Evolutionary conservation across 1,284 basidiomycete species (phyloP).

Genomic region (Exobasidium rhododendri): DNA sequence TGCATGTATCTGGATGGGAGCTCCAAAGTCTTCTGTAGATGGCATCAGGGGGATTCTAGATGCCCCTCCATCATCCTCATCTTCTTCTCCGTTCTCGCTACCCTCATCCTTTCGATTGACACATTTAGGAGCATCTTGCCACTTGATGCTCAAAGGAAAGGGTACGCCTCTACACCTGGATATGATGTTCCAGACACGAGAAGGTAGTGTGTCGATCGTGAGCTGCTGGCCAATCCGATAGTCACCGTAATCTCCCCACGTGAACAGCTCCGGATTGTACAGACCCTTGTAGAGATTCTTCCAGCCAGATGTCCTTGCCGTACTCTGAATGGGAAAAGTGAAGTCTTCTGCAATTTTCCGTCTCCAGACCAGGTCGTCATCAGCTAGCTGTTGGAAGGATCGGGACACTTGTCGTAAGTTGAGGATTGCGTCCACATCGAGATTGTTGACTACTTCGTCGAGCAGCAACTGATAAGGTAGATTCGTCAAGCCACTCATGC

Average conservation of each 20-base stretch:
- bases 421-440: not conserved
- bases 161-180: not conserved
- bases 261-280: conserved; percentile 5
- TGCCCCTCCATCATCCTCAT: not conserved
- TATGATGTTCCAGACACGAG: not conserved
- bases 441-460: not conserved
- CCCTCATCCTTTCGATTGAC: not conserved
- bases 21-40: not conserved
- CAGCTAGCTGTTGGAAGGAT: not conserved
- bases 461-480: conserved; percentile 9
- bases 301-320: conserved; percentile 12
- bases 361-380: conserved; percentile 9
- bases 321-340: conserved; percentile 9
- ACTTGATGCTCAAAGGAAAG: conserved; percentile 3
- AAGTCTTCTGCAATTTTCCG: conserved; percentile 4
- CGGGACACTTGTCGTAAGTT: not conserved
- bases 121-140: conserved; percentile 5
- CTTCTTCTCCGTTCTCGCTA: not conserved
- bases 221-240: not conserved
- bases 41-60: not conserved
- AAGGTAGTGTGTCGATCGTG: not conserved
- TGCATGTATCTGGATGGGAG: conserved; percentile 12
- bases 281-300: conserved; percentile 5
- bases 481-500: not conserved
- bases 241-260: conserved; percentile 10